A percentile compares a stretch with the other conserved stretches of the same genome.
Evolutionary conservation across 2,329 filamentous ascomycete species (phyloP).

Genomic region (Neopestalotiopsis rosae): DNA sequence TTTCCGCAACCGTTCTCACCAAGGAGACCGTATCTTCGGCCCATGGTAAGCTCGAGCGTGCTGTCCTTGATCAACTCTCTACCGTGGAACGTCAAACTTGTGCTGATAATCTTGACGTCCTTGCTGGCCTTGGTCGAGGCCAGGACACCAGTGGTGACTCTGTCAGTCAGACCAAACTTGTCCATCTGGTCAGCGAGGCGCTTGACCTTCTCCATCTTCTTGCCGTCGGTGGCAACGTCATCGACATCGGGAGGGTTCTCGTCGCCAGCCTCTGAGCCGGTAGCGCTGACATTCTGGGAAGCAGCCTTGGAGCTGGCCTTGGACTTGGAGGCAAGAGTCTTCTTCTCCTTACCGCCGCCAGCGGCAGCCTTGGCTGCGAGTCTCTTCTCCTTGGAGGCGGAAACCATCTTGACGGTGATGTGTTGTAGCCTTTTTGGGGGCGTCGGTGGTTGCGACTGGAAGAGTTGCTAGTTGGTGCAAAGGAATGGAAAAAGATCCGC

Average conservation of each 20-base stretch:
- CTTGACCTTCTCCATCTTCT: slow-evolving; percentile 81
- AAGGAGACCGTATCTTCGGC: slow-evolving; percentile 89
- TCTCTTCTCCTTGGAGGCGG: slow-evolving; percentile 73
- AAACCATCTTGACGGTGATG: slow-evolving; percentile 61
- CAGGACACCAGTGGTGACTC: slow-evolving; percentile 96
- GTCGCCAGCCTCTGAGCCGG: slow-evolving; percentile 74
- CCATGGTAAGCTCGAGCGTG: slow-evolving; percentile 90
- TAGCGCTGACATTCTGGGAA: slow-evolving; percentile 65
- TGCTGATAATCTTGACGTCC: slow-evolving; percentile 96
- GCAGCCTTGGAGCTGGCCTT: slow-evolving; percentile 73
- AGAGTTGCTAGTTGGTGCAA: neutral
- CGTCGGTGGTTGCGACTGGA: slow-evolving; percentile 19
- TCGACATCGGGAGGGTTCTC: slow-evolving; percentile 69
- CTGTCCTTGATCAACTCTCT: slow-evolving; percentile 94
- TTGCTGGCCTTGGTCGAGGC: slow-evolving; percentile 83
- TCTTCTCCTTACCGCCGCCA: slow-evolving; percentile 77
- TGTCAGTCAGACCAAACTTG: slow-evolving; percentile 93
- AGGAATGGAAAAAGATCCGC: neutral
- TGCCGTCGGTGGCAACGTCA: slow-evolving; percentile 70
- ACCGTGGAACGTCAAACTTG: slow-evolving; percentile 96
- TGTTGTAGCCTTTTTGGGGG: neutral
- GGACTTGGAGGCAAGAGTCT: slow-evolving; percentile 70
- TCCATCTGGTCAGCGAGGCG: slow-evolving; percentile 93
- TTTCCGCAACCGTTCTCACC: slow-evolving; percentile 99
- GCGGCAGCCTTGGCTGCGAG: slow-evolving; percentile 74